These are phyloP conservation scores for Fusarium pilosicola DNA, from an alignment of 2,329 filamentous ascomycete genomes.

Conservation along the genomic window DNA sequence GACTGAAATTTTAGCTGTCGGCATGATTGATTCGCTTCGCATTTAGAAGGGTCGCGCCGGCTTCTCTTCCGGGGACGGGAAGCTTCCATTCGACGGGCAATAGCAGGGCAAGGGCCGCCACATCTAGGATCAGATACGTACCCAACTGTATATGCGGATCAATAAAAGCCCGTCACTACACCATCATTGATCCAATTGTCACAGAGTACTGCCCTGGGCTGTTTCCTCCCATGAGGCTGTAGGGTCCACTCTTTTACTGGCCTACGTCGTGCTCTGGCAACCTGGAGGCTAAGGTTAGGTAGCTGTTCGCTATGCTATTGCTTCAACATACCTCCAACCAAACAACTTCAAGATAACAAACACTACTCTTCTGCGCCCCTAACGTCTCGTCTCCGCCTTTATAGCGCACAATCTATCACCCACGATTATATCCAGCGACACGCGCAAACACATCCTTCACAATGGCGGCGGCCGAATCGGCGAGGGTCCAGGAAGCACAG, in stretches of 20 bases:
- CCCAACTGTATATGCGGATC: slow-evolving; percentile 38
- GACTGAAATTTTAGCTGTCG: slow-evolving; percentile 47
- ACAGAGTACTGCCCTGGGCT: background rate
- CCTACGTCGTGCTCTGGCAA: slow-evolving; percentile 52
- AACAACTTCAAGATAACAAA: slow-evolving; percentile 32
- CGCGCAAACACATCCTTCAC: slow-evolving; percentile 34
- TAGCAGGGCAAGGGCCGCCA: slow-evolving; percentile 9
- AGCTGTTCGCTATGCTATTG: slow-evolving; percentile 30
- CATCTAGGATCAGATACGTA: slow-evolving; percentile 10
- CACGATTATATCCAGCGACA: slow-evolving; percentile 1
- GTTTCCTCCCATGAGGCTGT: background rate
- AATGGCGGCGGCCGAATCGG: slow-evolving; percentile 69
- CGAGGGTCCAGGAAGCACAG: slow-evolving; percentile 87
- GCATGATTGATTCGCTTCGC: slow-evolving; percentile 35
- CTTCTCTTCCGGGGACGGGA: slow-evolving; percentile 35
- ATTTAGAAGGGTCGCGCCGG: slow-evolving; percentile 38
- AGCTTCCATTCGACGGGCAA: slow-evolving; percentile 28
- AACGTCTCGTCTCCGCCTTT: background rate
- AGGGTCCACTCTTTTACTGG: slow-evolving; percentile 34
- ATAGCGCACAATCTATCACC: slow-evolving; percentile 2
- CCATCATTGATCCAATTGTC: slow-evolving; percentile 25
- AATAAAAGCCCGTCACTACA: slow-evolving; percentile 42
- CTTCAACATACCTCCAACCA: slow-evolving; percentile 31
- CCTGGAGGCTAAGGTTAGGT: slow-evolving; percentile 44
- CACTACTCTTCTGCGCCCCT: slow-evolving; percentile 4